phyloP scores from a whole-genome alignment of 345 rosid genomes.

The Gossypium ekmanianum region DNA sequence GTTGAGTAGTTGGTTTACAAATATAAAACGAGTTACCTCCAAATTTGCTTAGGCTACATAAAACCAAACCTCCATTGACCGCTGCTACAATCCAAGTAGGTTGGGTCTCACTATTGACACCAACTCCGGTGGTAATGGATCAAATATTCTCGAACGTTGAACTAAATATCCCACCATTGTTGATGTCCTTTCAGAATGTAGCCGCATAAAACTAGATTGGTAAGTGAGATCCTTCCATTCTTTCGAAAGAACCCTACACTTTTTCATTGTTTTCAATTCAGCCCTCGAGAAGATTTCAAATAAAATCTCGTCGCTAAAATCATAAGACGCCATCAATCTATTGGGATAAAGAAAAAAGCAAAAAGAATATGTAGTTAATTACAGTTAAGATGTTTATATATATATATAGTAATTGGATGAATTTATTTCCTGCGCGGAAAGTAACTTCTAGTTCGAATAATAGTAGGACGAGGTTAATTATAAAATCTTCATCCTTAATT shows the following conservation, averaged over 20 bases:
- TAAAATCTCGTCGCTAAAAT: background rate
- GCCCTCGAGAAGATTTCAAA: slow-evolving; percentile 14
- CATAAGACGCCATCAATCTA: background rate
- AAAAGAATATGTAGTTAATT: background rate
- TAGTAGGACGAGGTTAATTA: too few species aligned
- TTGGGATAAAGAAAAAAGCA: too few species aligned
- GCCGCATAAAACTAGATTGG: slow-evolving; percentile 16
- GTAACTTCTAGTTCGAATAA: too few species aligned
- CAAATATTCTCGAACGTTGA: background rate
- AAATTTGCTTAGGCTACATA: background rate
- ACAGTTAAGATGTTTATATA: too few species aligned
- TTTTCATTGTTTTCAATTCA: background rate
- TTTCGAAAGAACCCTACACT: slow-evolving; percentile 4
- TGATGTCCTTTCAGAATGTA: slow-evolving; percentile 13
- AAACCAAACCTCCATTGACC: background rate
- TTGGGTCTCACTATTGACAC: background rate
- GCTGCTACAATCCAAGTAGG: background rate
- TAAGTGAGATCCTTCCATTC: slow-evolving; percentile 13
- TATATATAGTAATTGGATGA: too few species aligned
- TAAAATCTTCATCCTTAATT: too few species aligned
- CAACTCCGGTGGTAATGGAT: background rate
- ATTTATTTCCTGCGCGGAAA: too few species aligned
- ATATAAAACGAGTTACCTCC: slow-evolving; percentile 10
- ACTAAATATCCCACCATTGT: slow-evolving; percentile 16
- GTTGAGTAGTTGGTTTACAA: slow-evolving; percentile 24